phyloP scores from a whole-genome alignment of 257 asterid species.

The Primulina tabacum region DNA sequence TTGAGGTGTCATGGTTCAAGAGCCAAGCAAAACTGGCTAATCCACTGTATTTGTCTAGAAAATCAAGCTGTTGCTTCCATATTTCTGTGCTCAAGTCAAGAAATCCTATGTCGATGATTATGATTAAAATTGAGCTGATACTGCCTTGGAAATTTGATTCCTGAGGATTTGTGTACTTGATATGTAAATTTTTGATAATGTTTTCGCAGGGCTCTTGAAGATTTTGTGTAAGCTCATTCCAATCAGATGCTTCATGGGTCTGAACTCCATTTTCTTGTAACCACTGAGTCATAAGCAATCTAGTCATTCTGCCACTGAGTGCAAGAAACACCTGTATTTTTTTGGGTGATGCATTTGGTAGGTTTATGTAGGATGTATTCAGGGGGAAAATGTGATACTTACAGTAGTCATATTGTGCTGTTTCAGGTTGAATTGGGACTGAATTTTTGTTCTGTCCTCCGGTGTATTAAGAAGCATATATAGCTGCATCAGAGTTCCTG shows the following conservation, averaged over 20 bases:
- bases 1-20: slow-evolving; percentile 64
- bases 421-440: slow-evolving; percentile 42
- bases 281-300: slow-evolving; percentile 61
- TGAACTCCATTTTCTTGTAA: slow-evolving; percentile 51
- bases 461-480: slow-evolving; percentile 55
- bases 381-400: slow-evolving; percentile 29
- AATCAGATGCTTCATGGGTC: slow-evolving; percentile 65
- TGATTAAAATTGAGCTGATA: slow-evolving; percentile 31
- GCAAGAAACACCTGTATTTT: slow-evolving; percentile 82
- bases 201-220: slow-evolving; percentile 46
- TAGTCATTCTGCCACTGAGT: slow-evolving; percentile 68
- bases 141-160: slow-evolving; percentile 25
- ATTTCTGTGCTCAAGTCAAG: slow-evolving; percentile 70
- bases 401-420: slow-evolving; percentile 58
- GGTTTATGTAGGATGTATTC: background rate
- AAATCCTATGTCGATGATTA: slow-evolving; percentile 63
- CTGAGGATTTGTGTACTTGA: slow-evolving; percentile 28
- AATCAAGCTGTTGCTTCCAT: slow-evolving; percentile 81
- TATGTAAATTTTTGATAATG: slow-evolving; percentile 25
- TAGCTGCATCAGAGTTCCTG: slow-evolving; percentile 80
- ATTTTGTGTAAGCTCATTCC: slow-evolving; percentile 70
- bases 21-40: slow-evolving; percentile 76
- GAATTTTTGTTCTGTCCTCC: slow-evolving; percentile 41
- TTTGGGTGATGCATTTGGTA: background rate
- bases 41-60: slow-evolving; percentile 50